Conservation (phyloP, 192 early-diverging fungal species). For the Backusella circina region DNA sequence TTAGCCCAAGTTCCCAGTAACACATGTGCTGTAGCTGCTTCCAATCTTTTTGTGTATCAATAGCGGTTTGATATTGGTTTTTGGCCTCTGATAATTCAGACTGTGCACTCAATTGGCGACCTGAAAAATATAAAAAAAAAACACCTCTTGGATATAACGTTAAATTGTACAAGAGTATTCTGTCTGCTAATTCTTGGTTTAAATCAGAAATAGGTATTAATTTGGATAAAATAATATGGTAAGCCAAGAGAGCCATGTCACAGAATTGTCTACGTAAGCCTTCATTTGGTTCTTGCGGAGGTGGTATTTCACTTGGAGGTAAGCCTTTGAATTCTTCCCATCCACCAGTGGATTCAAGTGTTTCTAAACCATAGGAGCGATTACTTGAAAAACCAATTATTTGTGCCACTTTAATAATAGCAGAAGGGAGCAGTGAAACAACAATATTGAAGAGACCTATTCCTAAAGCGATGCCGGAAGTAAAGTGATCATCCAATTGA, state of each 20-base stretch:
- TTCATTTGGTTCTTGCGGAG: constrained; percentile 37
- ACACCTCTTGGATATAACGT: constrained; percentile 62
- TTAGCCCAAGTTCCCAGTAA: constrained; percentile 77
- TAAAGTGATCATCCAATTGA: constrained; percentile 76
- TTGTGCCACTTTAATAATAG: constrained; percentile 73
- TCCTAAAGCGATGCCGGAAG: constrained; percentile 74
- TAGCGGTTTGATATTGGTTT: constrained; percentile 50
- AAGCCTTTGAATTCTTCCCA: constrained; percentile 50
- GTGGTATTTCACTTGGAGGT: constrained; percentile 30
- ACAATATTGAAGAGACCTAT: constrained; percentile 78
- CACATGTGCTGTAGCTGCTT: constrained; percentile 78
- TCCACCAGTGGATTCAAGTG: constrained; percentile 69
- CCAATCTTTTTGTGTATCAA: constrained; percentile 65
- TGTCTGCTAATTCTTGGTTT: constrained; percentile 61
- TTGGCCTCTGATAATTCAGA: constrained; percentile 59
- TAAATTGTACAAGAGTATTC: constrained; percentile 51
- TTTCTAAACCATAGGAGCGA: constrained; percentile 67
- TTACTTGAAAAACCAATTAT: constrained; percentile 81
- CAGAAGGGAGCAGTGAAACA: constrained; percentile 75
- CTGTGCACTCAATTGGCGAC: constrained; percentile 55
- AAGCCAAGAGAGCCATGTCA: constrained; percentile 66
- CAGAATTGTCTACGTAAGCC: constrained; percentile 76
- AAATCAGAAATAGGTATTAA: constrained; percentile 67
- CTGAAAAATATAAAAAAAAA: constrained; percentile 72
- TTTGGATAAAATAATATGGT: constrained; percentile 74